Conservation (phyloP, 2,329 filamentous ascomycete genomes). For the Fonsecaea pedrosoi region DNA sequence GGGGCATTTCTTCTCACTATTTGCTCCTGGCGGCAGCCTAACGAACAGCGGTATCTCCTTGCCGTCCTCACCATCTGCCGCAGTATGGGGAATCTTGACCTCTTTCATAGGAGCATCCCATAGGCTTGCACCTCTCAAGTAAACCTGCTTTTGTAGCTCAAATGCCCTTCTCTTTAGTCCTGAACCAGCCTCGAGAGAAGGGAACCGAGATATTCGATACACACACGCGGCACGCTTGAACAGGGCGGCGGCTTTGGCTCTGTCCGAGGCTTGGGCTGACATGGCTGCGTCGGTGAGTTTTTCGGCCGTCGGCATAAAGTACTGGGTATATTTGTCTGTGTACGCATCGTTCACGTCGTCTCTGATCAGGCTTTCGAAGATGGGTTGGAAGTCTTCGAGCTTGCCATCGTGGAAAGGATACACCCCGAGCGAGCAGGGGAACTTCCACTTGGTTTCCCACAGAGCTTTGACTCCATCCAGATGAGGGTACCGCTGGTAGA, state of each 20-base stretch:
- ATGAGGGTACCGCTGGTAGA: slow-evolving; percentile 36
- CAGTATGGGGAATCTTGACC: slow-evolving; percentile 49
- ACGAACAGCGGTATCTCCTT: slow-evolving; percentile 50
- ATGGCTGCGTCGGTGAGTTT: slow-evolving; percentile 61
- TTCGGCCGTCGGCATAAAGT: slow-evolving; percentile 67
- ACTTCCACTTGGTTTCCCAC: slow-evolving; percentile 79
- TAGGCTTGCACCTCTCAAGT: slow-evolving; percentile 61
- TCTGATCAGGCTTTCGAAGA: slow-evolving; percentile 68
- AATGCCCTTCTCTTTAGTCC: slow-evolving; percentile 67
- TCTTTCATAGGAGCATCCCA: slow-evolving; percentile 57
- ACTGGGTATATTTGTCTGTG: slow-evolving; percentile 67
- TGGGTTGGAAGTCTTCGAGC: slow-evolving; percentile 71
- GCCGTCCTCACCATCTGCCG: slow-evolving; percentile 46
- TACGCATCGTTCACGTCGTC: slow-evolving; percentile 69
- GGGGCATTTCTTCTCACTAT: slow-evolving; percentile 47
- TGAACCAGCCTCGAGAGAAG: slow-evolving; percentile 45
- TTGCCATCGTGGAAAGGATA: slow-evolving; percentile 78
- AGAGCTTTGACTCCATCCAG: slow-evolving; percentile 59
- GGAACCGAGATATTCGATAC: slow-evolving; percentile 75
- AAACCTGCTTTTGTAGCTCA: slow-evolving; percentile 68
- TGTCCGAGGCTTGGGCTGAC: slow-evolving; percentile 54
- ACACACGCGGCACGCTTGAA: slow-evolving; percentile 76
- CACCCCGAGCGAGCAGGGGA: slow-evolving; percentile 67
- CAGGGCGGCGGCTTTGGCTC: slow-evolving; percentile 63
- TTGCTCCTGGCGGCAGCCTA: slow-evolving; percentile 45